These are phyloP conservation scores for Saccharomyces hybrid DNA, from an alignment of 1,139 yeast genomes.

Conservation along the genomic window DNA sequence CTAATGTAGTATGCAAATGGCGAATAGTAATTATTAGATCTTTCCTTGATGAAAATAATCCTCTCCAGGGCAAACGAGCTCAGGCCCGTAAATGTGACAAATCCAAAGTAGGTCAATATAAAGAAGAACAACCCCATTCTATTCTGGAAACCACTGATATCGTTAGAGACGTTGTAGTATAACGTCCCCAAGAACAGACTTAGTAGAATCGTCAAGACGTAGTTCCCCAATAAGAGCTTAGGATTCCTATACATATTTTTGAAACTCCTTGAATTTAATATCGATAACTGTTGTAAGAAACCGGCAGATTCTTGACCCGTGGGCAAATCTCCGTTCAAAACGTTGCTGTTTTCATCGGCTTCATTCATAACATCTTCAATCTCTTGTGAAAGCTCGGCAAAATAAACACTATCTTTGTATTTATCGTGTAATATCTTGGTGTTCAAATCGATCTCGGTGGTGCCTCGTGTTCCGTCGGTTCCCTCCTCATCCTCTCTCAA, in stretches of 20 bases:
- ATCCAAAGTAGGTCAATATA: slow-evolving; percentile 83
- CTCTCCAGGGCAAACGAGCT: slow-evolving; percentile 85
- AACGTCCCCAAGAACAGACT: slow-evolving; percentile 82
- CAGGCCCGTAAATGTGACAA: slow-evolving; percentile 83
- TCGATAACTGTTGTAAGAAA: slow-evolving; percentile 53
- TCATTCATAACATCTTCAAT: slow-evolving; percentile 36
- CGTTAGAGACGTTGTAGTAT: slow-evolving; percentile 75
- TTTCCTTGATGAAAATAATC: slow-evolving; percentile 79
- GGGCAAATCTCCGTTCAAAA: slow-evolving; percentile 31
- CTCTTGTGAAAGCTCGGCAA: slow-evolving; percentile 42
- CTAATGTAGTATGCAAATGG: slow-evolving; percentile 80
- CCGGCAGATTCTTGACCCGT: slow-evolving; percentile 41
- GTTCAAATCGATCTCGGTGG: slow-evolving; percentile 16
- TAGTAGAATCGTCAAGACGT: slow-evolving; percentile 63
- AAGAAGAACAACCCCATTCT: slow-evolving; percentile 89
- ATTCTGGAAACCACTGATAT: slow-evolving; percentile 93
- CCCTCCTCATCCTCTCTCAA: slow-evolving; percentile 29
- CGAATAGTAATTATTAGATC: slow-evolving; percentile 88
- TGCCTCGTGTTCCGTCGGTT: slow-evolving; percentile 5
- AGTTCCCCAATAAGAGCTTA: slow-evolving; percentile 72
- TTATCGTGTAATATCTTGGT: slow-evolving; percentile 33
- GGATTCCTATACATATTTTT: slow-evolving; percentile 91
- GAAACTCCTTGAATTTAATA: slow-evolving; percentile 79
- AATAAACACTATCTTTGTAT: slow-evolving; percentile 45
- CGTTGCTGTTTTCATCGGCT: slow-evolving; percentile 20